phyloP scores from a whole-genome alignment of 192 early-diverging fungal species.

The Entrophospora sp. region DNA sequence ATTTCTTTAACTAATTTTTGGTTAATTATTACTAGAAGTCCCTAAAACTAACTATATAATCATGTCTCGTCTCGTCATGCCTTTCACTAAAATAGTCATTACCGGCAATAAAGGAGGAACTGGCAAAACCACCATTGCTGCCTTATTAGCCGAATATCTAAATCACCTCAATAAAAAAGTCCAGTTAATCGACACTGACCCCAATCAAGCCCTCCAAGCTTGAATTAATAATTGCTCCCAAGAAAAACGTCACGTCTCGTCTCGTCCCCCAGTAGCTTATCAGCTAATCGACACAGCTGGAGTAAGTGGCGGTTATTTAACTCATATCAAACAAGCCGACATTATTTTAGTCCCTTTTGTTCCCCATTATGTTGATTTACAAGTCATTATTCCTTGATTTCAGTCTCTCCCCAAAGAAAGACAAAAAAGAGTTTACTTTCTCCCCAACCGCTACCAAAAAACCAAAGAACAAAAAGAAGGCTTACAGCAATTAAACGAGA shows the following conservation, averaged over 20 bases:
- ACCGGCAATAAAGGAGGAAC: no score
- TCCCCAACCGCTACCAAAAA: background rate
- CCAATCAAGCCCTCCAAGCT: no score
- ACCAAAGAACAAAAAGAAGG: background rate
- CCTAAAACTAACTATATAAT: no score
- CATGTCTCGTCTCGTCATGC: no score
- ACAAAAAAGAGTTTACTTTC: background rate
- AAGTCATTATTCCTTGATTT: conserved; percentile 7
- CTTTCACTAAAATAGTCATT: no score
- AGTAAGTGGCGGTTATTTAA: background rate
- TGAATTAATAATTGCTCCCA: no score
- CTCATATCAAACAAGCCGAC: background rate
- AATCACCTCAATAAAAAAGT: no score
- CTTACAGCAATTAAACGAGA: background rate
- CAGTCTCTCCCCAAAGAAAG: background rate
- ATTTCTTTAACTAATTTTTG: no score
- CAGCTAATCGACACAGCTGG: background rate
- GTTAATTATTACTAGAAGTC: no score
- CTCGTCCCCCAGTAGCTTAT: background rate
- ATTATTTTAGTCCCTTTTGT: background rate
- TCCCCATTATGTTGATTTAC: background rate
- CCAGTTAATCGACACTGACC: no score
- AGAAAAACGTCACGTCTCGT: background rate
- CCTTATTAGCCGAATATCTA: no score
- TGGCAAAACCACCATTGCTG: no score